phyloP scores from a whole-genome alignment of 148 eudicot species.

The Fagopyrum esculentum region DNA sequence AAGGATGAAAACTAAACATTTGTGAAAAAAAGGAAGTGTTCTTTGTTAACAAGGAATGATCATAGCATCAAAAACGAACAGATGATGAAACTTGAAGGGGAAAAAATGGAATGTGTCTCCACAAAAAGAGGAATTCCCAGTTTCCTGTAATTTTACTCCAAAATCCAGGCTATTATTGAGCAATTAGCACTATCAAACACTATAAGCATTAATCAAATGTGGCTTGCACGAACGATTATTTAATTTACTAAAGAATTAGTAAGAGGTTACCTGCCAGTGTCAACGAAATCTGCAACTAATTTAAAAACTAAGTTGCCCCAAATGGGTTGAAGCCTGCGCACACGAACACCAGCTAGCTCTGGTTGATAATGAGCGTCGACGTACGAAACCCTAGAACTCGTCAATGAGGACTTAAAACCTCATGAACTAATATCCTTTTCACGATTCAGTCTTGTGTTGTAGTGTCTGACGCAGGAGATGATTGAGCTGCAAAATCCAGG shows the following conservation, averaged over 20 bases:
- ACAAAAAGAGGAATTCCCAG: background rate
- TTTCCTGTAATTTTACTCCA: background rate
- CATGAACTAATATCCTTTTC: background rate
- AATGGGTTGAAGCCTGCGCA: constrained; percentile 3
- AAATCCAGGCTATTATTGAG: background rate
- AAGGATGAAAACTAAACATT: constrained; percentile 14
- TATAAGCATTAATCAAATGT: background rate
- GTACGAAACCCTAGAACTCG: background rate
- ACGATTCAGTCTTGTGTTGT: too few species aligned
- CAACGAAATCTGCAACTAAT: constrained; percentile 8
- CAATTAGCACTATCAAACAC: constrained; percentile 7
- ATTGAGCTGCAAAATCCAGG: too few species aligned
- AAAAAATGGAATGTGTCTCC: background rate
- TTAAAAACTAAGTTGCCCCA: background rate
- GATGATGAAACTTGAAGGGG: background rate
- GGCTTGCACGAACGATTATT: background rate
- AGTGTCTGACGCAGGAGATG: too few species aligned
- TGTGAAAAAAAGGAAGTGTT: constrained; percentile 14
- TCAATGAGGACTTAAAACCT: background rate
- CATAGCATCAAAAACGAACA: background rate
- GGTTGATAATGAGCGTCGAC: background rate
- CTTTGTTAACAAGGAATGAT: constrained; percentile 7
- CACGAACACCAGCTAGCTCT: constrained; percentile 7
- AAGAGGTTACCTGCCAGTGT: background rate
- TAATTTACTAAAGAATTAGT: background rate